phyloP scores from a whole-genome alignment of 1,284 basidiomycete species.

The Ustilago nuda region DNA sequence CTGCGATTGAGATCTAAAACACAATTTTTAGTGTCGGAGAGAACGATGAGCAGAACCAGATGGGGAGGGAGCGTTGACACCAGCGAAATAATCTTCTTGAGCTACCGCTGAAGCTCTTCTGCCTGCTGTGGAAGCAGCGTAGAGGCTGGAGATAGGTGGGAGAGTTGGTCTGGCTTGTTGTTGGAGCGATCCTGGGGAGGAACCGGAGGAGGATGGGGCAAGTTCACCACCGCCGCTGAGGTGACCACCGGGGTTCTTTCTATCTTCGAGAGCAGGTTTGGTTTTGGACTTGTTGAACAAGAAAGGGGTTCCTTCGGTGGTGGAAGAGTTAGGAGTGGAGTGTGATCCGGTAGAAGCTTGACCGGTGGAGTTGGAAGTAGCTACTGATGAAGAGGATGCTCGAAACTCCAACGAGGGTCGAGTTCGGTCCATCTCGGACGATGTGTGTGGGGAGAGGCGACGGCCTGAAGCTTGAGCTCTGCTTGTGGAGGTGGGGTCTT shows the following conservation, averaged over 20 bases:
- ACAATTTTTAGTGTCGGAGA: conserved; percentile 9
- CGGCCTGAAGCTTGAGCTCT: not conserved
- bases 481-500: not conserved
- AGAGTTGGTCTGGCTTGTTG: conserved; percentile 13
- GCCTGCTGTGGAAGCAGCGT: not conserved
- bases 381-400: conserved; percentile 31
- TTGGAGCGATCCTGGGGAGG: conserved; percentile 4
- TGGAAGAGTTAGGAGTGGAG: conserved; percentile 22
- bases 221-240: not conserved
- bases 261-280: not conserved
- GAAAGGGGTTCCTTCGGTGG: conserved; percentile 15
- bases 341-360: conserved; percentile 9
- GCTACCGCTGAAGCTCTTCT: not conserved
- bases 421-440: conserved; percentile 1
- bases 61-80: not conserved
- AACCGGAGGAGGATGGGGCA: not conserved
- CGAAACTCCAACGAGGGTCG: conserved; percentile 32
- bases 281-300: conserved; percentile 1
- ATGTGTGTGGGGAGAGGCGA: conserved; percentile 12
- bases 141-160: conserved; percentile 27
- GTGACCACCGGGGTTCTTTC: not conserved
- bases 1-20: not conserved
- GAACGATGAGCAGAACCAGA: not conserved
- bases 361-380: conserved; percentile 19
- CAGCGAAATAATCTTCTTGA: conserved; percentile 1